Base-by-base conservation (phyloP, 176 grass and related monocot species). In the Bonia amplexicaulis region DNA sequence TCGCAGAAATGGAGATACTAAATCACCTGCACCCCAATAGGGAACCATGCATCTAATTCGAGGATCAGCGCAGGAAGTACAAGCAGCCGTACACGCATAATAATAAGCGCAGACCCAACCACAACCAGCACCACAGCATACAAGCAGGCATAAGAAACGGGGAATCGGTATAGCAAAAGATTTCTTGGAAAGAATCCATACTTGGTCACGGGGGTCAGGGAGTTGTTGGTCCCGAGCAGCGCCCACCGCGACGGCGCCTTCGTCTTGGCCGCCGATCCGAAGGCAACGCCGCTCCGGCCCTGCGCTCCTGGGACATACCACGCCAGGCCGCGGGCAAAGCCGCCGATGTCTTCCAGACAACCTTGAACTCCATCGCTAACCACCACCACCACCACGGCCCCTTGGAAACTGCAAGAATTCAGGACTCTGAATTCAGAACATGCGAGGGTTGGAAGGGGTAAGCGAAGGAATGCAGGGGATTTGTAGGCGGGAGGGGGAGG, bases 331-430 rank as follows among this genome's bases (percentile, higher is more conserved):
- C 57, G 31, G 68, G 80, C 66, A 62, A 41, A 20, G 74, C 48
- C 22, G 66, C 59, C 12, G 52, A 57, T 9, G 74, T 7, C 89
- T 35, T 87, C 42, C 60, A 42, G 20, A 44, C 74, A 9, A 54
- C 49, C 68, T 84, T 90, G 51, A 74, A 15, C 69, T 83, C 74
- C 89, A 90, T 90, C 40, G 67, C 49, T 23, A 23, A 44, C 62
- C 67, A 51, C 31, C 40, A 3, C 77, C 46, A 12, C 41, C 1
- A 52, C 35, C 57, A 19, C 49, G 17, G 25, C 47, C 23, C 74
- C 60, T 8, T 68, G 49, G 78, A 53, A 48, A n/a, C 14, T 19
- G 55, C 35, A 37, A 37, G 20, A 76, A 71, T 29, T 58, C 67
- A 67, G 57, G 29, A 48, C 23, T 69, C 64, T 47, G 44, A 6